Percentiles rank a stretch among this genome's conserved stretches.
Evolutionary conservation across 129 eudicot genomes (phyloP).

Genomic region (Logfia minima): DNA sequence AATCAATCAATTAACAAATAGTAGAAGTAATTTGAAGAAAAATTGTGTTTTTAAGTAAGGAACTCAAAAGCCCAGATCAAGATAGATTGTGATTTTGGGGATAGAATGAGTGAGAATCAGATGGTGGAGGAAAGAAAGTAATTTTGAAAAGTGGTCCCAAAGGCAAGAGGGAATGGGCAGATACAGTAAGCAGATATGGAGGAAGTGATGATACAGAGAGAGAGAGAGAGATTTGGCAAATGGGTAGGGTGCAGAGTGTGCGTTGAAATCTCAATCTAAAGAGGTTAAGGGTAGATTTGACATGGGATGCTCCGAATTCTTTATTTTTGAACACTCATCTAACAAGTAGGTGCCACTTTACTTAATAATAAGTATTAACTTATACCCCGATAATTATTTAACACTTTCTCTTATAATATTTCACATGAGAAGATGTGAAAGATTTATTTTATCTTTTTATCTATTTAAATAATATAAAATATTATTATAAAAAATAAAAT

Average conservation of each 20-base stretch:
- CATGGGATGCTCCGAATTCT: no score
- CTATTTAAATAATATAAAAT: no score
- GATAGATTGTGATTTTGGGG: slow-evolving; percentile 36
- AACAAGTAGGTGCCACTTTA: no score
- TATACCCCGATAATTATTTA: no score
- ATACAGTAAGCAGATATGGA: slow-evolving; percentile 29
- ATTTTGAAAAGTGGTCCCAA: slow-evolving; percentile 32
- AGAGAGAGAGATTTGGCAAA: slow-evolving; percentile 19
- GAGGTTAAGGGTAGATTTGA: no score
- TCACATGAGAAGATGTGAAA: no score
- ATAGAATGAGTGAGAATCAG: slow-evolving; percentile 31
- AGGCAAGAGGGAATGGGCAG: slow-evolving; percentile 38
- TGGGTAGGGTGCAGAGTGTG: slow-evolving; percentile 2
- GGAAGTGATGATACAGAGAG: slow-evolving; percentile 30
- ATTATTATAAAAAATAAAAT: no score
- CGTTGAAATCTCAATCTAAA: slow-evolving; percentile 17
- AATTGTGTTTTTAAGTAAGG: slow-evolving; percentile 17
- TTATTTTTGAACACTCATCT: no score
- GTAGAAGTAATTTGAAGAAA: slow-evolving; percentile 14
- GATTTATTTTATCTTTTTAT: no score
- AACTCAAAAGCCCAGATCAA: slow-evolving; percentile 41
- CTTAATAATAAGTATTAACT: no score
- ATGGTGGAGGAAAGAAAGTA: slow-evolving; percentile 20
- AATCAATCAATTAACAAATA: slow-evolving; percentile 1
- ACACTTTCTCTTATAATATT: no score